Conservation (phyloP, 768 basidiomycete genomes). For the Mycena vitilis region DNA sequence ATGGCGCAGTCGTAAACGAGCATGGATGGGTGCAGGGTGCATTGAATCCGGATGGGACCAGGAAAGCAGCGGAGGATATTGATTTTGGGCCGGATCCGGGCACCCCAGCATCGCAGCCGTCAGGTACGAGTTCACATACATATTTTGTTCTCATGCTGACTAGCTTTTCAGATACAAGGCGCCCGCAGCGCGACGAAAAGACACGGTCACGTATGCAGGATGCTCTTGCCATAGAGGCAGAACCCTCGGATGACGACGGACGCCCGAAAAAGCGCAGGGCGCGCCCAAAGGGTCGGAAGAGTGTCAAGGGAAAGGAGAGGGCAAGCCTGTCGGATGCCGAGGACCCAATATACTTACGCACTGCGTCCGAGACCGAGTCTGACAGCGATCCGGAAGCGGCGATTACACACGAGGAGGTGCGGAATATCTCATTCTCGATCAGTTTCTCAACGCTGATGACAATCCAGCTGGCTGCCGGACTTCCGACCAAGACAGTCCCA, state of each 20-base stretch:
- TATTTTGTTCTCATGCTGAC: not conserved
- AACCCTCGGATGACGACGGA: not conserved
- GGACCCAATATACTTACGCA: too few relatives aligned
- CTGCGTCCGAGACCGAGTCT: too few relatives aligned
- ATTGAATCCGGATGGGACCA: slow-evolving; percentile 27
- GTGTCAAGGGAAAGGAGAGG: too few relatives aligned
- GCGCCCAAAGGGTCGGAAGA: too few relatives aligned
- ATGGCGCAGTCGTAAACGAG: not conserved
- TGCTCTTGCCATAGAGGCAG: not conserved
- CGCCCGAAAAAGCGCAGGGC: too few relatives aligned
- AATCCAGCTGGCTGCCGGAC: slow-evolving; percentile 8
- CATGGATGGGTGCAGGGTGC: slow-evolving; percentile 8
- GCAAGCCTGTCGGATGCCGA: too few relatives aligned
- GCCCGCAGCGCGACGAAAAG: too few relatives aligned
- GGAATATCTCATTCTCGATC: too few relatives aligned
- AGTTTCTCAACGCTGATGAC: too few relatives aligned
- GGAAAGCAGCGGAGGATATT: not conserved
- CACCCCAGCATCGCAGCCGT: not conserved
- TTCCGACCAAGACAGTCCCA: slow-evolving; percentile 9
- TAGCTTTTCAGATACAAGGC: not conserved
- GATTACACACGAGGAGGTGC: slow-evolving; percentile 2
- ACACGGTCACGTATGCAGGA: not conserved
- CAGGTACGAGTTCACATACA: not conserved
- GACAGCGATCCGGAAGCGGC: slow-evolving; percentile 4
- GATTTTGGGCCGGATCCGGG: not conserved